A percentile compares a stretch with the other conserved stretches of the same genome.
These are phyloP conservation scores for Flaveria sonorensis DNA, from an alignment of 129 eudicot species.

Conservation along the genomic window DNA sequence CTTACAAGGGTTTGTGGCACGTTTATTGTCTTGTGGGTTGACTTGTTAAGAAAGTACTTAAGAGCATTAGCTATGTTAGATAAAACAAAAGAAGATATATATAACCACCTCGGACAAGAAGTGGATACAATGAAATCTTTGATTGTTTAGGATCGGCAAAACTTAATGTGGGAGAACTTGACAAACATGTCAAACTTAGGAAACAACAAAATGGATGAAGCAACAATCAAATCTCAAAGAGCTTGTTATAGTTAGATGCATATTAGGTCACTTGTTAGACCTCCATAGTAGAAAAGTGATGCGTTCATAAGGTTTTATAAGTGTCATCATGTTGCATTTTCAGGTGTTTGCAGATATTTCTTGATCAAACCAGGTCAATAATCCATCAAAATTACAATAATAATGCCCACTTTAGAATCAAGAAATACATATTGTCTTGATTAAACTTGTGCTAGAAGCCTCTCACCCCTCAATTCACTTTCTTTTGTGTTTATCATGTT, in stretches of 20 bases:
- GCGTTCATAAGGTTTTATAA: too few species aligned
- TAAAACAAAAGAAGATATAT: not conserved
- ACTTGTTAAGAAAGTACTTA: not conserved
- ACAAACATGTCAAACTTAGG: not conserved
- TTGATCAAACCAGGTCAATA: too few species aligned
- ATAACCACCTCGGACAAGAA: not conserved
- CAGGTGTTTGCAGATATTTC: not conserved
- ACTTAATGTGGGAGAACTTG: not conserved
- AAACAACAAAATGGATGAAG: not conserved
- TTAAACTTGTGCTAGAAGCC: not conserved
- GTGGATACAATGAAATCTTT: not conserved
- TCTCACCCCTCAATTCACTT: not conserved
- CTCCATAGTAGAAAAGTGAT: too few species aligned
- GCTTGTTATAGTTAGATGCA: not conserved
- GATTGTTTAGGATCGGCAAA: too few species aligned
- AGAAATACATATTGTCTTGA: too few species aligned
- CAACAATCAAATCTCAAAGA: too few species aligned
- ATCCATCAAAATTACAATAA: not conserved
- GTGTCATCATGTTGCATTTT: too few species aligned
- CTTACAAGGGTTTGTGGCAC: conserved; percentile 10
- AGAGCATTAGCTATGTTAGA: not conserved
- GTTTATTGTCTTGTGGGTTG: conserved; percentile 17
- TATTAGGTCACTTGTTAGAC: too few species aligned
- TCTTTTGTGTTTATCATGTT: too few species aligned
- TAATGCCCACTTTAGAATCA: not conserved